Percentiles rank a stretch among this genome's conserved stretches.
phyloP scores from a whole-genome alignment of 2,329 filamentous ascomycete genomes.

The Anisogramma anomala region DNA sequence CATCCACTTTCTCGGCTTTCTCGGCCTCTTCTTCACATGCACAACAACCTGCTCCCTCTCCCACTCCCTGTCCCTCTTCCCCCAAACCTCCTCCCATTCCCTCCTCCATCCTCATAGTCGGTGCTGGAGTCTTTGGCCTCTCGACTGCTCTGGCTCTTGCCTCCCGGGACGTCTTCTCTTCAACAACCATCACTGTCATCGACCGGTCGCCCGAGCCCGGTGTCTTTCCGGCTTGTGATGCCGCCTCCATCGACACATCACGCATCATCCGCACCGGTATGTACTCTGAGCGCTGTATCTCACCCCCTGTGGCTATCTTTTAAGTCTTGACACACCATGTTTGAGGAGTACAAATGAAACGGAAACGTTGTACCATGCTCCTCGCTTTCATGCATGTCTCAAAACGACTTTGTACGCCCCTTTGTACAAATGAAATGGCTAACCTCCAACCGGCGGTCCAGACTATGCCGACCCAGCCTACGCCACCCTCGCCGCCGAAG shows the following conservation, averaged over 20 bases:
- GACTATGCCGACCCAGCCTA: constrained; percentile 78
- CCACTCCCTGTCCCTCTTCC: constrained; percentile 3
- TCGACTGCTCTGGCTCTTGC: constrained; percentile 56
- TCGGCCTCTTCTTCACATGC: not conserved
- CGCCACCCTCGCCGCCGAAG: constrained; percentile 57
- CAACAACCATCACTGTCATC: constrained; percentile 46
- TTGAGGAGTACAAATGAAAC: no score
- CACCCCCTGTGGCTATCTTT: no score
- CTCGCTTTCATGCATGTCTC: no score
- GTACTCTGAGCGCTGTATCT: no score
- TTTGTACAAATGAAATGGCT: no score
- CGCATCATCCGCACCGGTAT: constrained; percentile 55
- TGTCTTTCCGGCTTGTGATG: constrained; percentile 49
- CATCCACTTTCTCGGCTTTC: constrained; percentile 5
- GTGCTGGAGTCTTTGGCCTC: constrained; percentile 54
- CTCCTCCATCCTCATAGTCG: constrained; percentile 53
- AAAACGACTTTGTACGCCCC: no score
- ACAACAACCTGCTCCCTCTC: no score
- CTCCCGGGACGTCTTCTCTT: constrained; percentile 43
- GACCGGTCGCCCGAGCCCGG: constrained; percentile 34
- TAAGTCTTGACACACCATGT: no score
- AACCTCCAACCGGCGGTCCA: no score
- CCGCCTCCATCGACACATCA: constrained; percentile 50
- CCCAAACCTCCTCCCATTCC: constrained; percentile 20
- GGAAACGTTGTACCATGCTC: no score